Percentiles rank a stretch among this genome's conserved stretches.
These are phyloP conservation scores for Penicillium sp. DNA, from an alignment of 2,329 filamentous ascomycete species.

Conservation along the genomic window DNA sequence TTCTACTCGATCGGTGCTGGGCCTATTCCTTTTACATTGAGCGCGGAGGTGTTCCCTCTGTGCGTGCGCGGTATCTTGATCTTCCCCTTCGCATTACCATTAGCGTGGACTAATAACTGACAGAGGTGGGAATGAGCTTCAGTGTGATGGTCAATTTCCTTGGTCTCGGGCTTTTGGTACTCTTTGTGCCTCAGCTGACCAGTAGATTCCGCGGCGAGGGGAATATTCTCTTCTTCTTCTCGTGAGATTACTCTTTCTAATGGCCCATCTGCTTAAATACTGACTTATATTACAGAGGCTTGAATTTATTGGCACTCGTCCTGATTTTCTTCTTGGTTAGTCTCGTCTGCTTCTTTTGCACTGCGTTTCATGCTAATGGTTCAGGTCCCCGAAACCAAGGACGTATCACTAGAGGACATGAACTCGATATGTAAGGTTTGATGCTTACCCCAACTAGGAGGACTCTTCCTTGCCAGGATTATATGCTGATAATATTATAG, in stretches of 20 bases:
- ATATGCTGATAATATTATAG: not conserved
- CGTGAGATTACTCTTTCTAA: not conserved
- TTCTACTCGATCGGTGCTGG: constrained; percentile 39
- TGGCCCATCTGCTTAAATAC: not conserved
- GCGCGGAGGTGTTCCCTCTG: constrained; percentile 27
- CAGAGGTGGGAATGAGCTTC: constrained; percentile 29
- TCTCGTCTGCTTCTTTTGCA: not conserved
- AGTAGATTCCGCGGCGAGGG: not conserved
- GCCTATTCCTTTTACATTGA: constrained; percentile 27
- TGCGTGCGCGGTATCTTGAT: constrained; percentile 20
- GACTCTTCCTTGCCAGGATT: not conserved
- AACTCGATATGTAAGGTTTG: constrained; percentile 14
- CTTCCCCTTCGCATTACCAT: not conserved
- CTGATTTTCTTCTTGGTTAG: not conserved
- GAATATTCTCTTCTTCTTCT: constrained; percentile 1
- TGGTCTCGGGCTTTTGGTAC: constrained; percentile 19
- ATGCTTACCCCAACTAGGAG: not conserved
- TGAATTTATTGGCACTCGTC: not conserved
- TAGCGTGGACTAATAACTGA: not conserved
- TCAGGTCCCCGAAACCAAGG: constrained; percentile 15
- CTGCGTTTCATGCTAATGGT: not conserved
- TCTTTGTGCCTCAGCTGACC: constrained; percentile 22
- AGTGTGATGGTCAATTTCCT: constrained; percentile 29
- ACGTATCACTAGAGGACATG: constrained; percentile 11
- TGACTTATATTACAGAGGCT: not conserved